These are phyloP conservation scores for Dichotomopilus funicola DNA, from an alignment of 2,329 filamentous ascomycete species.

Conservation along the genomic window DNA sequence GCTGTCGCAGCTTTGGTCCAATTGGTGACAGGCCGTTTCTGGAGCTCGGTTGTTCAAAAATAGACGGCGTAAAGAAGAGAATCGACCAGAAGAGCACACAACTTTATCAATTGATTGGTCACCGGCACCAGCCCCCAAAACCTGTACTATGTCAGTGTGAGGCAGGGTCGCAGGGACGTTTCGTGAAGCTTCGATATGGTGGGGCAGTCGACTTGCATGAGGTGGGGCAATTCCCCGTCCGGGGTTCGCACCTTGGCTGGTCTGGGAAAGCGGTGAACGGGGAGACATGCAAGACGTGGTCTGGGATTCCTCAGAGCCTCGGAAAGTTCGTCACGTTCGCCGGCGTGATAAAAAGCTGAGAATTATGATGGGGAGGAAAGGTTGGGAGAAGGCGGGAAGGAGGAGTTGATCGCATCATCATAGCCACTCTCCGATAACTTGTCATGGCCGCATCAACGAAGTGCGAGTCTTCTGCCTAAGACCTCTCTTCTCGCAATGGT, in stretches of 20 bases:
- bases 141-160: neutral
- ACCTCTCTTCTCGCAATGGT: too few relatives aligned
- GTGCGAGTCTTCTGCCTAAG: too few relatives aligned
- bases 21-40: neutral
- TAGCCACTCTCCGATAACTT: too few relatives aligned
- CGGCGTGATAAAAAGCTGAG: too few relatives aligned
- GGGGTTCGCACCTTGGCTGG: neutral
- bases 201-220: constrained; percentile 11
- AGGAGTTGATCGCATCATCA: too few relatives aligned
- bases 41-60: neutral
- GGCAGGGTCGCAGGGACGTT: constrained; percentile 17
- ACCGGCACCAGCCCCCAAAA: neutral
- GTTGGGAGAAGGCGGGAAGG: too few relatives aligned
- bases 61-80: neutral
- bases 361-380: too few relatives aligned
- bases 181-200: constrained; percentile 26
- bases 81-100: neutral
- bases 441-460: too few relatives aligned
- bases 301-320: neutral
- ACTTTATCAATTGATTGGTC: neutral
- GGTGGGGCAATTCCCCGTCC: neutral
- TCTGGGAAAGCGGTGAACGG: neutral
- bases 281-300: neutral
- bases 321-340: too few relatives aligned
- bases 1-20: neutral